Base-by-base conservation (phyloP, 768 basidiomycete genomes). In the Russula sp. region DNA sequence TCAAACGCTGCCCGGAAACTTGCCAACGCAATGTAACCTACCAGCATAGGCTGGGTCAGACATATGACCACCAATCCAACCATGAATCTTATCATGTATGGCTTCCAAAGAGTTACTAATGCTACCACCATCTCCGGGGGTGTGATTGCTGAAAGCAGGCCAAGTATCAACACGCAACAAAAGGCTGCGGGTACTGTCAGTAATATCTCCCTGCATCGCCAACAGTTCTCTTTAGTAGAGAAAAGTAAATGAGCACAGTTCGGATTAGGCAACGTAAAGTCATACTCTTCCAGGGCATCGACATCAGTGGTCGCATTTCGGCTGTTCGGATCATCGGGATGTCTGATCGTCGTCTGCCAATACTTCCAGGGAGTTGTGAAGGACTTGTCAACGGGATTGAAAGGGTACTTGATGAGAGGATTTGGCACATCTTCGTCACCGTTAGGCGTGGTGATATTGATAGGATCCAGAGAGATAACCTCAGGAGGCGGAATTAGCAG, bases 101-200 rank as follows among this genome's bases (percentile, higher is more conserved):
- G 75, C 73, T 61, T 83, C 80, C 48, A 83, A 64, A 67, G 78
- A 80, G 73, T 78, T 79, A 51, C 73, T 74, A 35, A 69, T 63
- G 63, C 73, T 75, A 47, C 73, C 73, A 7, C 72, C 75, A 60
- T 76, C 73, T 3, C 70, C 74, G 0, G 66, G 57, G 0, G 73
- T 72, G 66, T 79, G 76, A 71, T 80, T 81, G 63, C 79, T 80
- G 71, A 83, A 82, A 1, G 69, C 73, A 1, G 70, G 62, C 79
- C 79, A 81, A 7, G 70, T 73, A 42, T 72, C 65, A 6, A 76
- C 74, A 7, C 71, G 68, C 7, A 71, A 73, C 42, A 80, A 66
- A 66, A 78, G 71, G 57, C 73, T 74, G 65, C 74, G 56, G 9
- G 34, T 35, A 48, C 35, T 66, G 35, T 22, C 46, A 29, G 52